Conservation (phyloP, 2,329 filamentous ascomycete genomes). For the Calonectria pauciramosa region DNA sequence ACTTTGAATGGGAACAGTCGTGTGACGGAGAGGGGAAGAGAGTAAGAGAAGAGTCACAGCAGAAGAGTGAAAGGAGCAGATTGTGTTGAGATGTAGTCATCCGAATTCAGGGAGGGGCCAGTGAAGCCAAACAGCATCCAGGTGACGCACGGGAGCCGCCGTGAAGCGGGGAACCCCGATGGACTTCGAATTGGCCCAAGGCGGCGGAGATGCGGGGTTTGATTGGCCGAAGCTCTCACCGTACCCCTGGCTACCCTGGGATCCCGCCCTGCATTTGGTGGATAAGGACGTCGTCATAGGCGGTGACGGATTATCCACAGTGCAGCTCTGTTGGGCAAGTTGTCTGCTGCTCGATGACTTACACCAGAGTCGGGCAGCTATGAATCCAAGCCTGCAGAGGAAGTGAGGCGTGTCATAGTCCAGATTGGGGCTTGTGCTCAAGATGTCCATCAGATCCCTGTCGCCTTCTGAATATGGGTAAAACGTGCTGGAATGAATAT, state of each 20-base stretch:
- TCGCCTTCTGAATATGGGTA: not conserved
- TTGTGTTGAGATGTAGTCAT: slow-evolving; percentile 33
- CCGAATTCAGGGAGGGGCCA: slow-evolving; percentile 16
- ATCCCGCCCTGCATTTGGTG: slow-evolving; percentile 30
- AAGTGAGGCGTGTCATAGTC: not conserved
- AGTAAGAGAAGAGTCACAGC: not conserved
- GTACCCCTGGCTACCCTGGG: slow-evolving; percentile 32
- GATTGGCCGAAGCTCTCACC: slow-evolving; percentile 34
- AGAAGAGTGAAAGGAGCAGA: slow-evolving; percentile 29
- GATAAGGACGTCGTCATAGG: slow-evolving; percentile 24
- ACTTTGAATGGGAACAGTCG: not conserved
- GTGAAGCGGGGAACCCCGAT: slow-evolving; percentile 43
- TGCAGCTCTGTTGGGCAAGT: slow-evolving; percentile 12
- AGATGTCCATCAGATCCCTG: not conserved
- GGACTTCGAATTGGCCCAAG: slow-evolving; percentile 37
- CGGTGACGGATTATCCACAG: slow-evolving; percentile 27
- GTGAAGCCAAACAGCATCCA: slow-evolving; percentile 29
- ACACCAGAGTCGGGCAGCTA: slow-evolving; percentile 3
- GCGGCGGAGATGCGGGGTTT: not conserved
- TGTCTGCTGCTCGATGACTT: not conserved
- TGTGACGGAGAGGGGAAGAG: not conserved
- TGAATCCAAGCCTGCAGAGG: not conserved
- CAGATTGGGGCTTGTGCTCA: not conserved
- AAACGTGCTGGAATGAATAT: not conserved
- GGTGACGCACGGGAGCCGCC: slow-evolving; percentile 41